These are phyloP conservation scores for Leccinum pachyderme DNA, from an alignment of 1,284 basidiomycete species.

Conservation along the genomic window DNA sequence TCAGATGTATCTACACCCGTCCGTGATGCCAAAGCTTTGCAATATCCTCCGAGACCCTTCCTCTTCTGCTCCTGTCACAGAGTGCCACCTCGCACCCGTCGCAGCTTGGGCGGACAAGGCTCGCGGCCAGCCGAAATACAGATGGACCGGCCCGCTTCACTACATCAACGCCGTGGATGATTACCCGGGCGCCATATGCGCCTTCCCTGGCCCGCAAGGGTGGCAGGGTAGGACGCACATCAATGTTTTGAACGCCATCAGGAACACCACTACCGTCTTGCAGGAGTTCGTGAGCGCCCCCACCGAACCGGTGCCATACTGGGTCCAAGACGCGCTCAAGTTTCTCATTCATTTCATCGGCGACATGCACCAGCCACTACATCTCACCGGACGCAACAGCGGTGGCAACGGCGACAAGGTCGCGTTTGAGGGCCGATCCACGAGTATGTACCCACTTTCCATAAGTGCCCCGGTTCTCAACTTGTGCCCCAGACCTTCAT, in stretches of 20 bases:
- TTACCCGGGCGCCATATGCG: conserved; percentile 72
- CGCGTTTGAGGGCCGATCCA: conserved; percentile 62
- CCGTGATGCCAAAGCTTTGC: conserved; percentile 69
- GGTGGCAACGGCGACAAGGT: conserved; percentile 83
- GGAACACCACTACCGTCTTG: conserved; percentile 67
- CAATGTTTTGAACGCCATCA: conserved; percentile 75
- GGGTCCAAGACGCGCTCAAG: conserved; percentile 58
- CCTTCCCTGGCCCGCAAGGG: conserved; percentile 74
- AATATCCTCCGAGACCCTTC: conserved; percentile 49
- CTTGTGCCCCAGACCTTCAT: conserved; percentile 63
- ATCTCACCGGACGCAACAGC: conserved; percentile 80
- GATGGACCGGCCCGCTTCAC: conserved; percentile 71
- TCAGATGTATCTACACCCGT: conserved; percentile 83
- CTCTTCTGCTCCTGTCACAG: conserved; percentile 15
- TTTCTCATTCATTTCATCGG: conserved; percentile 91
- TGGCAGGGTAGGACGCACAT: conserved; percentile 68
- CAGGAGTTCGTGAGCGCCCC: conserved; percentile 41
- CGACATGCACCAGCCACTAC: conserved; percentile 89
- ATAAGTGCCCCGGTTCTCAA: neutral
- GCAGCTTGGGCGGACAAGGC: conserved; percentile 86
- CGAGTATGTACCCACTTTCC: conserved; percentile 45
- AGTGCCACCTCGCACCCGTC: conserved; percentile 75
- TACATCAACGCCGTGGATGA: conserved; percentile 77
- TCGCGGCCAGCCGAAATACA: conserved; percentile 51
- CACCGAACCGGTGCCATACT: conserved; percentile 19